phyloP scores from a whole-genome alignment of 1,284 basidiomycete genomes.

The Apiotrichum laibachii region DNA sequence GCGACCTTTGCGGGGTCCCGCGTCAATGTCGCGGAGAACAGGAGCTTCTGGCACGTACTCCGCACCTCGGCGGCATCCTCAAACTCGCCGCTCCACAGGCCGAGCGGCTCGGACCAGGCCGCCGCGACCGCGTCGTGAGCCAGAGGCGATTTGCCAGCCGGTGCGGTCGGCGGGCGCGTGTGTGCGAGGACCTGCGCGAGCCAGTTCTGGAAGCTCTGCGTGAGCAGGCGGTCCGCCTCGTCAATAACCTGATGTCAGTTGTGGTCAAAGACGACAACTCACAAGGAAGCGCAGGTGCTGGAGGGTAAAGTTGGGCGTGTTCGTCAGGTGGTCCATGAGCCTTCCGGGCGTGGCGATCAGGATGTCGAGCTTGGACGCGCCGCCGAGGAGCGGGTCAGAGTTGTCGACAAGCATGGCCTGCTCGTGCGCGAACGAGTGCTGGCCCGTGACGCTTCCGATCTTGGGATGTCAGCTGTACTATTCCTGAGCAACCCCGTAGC shows the following conservation, averaged over 20 bases:
- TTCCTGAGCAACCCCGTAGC: not conserved
- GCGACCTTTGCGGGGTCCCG: constrained; percentile 89
- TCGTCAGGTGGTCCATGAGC: constrained; percentile 86
- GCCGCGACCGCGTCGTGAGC: constrained; percentile 54
- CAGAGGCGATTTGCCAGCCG: constrained; percentile 3
- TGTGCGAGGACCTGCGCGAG: constrained; percentile 73
- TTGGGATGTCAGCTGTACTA: constrained; percentile 14
- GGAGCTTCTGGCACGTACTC: constrained; percentile 75
- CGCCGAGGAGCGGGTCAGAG: constrained; percentile 51
- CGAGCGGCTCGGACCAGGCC: constrained; percentile 47
- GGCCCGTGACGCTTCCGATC: constrained; percentile 51
- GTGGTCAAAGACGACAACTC: not conserved
- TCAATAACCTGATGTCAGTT: constrained; percentile 72
- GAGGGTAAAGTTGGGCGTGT: constrained; percentile 83
- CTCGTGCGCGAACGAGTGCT: constrained; percentile 50
- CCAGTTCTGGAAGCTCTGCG: constrained; percentile 97
- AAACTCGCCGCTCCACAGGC: constrained; percentile 26
- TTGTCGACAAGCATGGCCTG: constrained; percentile 44
- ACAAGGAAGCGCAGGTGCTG: constrained; percentile 92
- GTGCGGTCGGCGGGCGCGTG: constrained; percentile 56
- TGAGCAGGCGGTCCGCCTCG: constrained; percentile 91
- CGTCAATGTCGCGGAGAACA: constrained; percentile 96
- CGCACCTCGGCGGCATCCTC: constrained; percentile 20
- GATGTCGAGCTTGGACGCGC: constrained; percentile 86
- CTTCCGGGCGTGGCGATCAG: constrained; percentile 94